Evolutionary conservation across 305 asterid species (phyloP), one percentile per base, ranked within the genome.

Genomic region (Solanum aculeatissimum): DNA sequence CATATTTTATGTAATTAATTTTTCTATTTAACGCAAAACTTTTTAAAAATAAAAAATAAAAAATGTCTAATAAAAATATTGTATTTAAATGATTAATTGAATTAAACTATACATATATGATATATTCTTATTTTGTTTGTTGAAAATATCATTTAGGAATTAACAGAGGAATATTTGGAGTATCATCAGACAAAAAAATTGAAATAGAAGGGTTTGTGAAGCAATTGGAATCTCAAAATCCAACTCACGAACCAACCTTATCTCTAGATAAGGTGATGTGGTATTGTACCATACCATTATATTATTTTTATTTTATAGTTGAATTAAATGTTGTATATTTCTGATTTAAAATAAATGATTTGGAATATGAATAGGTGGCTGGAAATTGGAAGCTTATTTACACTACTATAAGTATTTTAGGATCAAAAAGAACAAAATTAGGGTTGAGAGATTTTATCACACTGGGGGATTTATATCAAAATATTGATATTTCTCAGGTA

Each of bases 321-420:
- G 4, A 75, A 74, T 42, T 79, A 13, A 55, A 43, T 80, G 27
- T 19, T 75, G 27, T 32, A 27, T 10, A 77, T 77, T 77, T 77
- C 3, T 75, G 65, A 77, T 29, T 70, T 27, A 9, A 12, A 77
- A 49, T 77, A 2, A 49, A 51, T 49, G 16, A 75, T 25, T 42
- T 66, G 62, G 9, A 21, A 45, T 40, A 15, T 81, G 78, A 84
- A 65, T 86, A 96, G 99, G 90, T 93, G 45, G 92, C 84, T 86
- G 99, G 99, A 92, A 86, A 83, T 27, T 96, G 99, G 98, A 94
- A 90, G 91, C 97, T 96, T 84, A 89, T 94, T 70, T 96, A 92
- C 83, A 93, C 95, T 90, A 93, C 99, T 23, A 93, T 96, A 72
- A 92, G 95, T 23, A 91, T 96, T 87, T 86, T 93, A 66, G 98